phyloP scores from a whole-genome alignment of 2,329 filamentous ascomycete species.

The Aspergillus luchuensis region DNA sequence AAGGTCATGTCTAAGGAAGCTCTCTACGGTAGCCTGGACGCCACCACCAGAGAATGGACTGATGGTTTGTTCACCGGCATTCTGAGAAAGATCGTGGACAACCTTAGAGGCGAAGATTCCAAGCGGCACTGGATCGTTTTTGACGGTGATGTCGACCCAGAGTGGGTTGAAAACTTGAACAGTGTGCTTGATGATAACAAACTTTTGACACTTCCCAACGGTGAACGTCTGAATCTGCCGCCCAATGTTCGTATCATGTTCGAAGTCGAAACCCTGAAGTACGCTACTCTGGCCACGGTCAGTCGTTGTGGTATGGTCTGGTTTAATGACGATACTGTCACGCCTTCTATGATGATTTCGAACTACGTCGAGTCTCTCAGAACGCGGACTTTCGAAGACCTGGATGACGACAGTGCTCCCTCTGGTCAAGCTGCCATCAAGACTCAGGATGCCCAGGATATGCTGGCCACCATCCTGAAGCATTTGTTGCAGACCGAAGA shows the following conservation, averaged over 20 bases:
- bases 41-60: slow-evolving; percentile 97
- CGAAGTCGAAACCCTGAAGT: slow-evolving; percentile 96
- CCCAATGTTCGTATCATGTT: slow-evolving; percentile 99
- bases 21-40: slow-evolving; percentile 92
- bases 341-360: slow-evolving; percentile 84
- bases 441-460: slow-evolving; percentile 73
- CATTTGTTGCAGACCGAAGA: slow-evolving; percentile 74
- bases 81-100: slow-evolving; percentile 96
- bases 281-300: slow-evolving; percentile 96
- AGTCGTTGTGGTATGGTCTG: slow-evolving; percentile 99
- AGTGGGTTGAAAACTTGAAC: slow-evolving; percentile 99
- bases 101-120: slow-evolving; percentile 91
- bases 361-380: slow-evolving; percentile 87
- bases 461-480: slow-evolving; percentile 77
- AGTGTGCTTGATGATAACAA: slow-evolving; percentile 99
- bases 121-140: slow-evolving; percentile 99
- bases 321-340: slow-evolving; percentile 98
- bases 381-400: slow-evolving; percentile 84
- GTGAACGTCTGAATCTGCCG: slow-evolving; percentile 93
- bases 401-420: slow-evolving; percentile 86
- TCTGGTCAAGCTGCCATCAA: slow-evolving; percentile 75
- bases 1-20: slow-evolving; percentile 99
- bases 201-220: slow-evolving; percentile 91
- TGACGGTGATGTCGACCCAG: slow-evolving; percentile 96
- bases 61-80: slow-evolving; percentile 98